Evolutionary conservation across 495 filamentous ascomycete species (phyloP).

Genomic region (Hypoxylon intermedium): DNA sequence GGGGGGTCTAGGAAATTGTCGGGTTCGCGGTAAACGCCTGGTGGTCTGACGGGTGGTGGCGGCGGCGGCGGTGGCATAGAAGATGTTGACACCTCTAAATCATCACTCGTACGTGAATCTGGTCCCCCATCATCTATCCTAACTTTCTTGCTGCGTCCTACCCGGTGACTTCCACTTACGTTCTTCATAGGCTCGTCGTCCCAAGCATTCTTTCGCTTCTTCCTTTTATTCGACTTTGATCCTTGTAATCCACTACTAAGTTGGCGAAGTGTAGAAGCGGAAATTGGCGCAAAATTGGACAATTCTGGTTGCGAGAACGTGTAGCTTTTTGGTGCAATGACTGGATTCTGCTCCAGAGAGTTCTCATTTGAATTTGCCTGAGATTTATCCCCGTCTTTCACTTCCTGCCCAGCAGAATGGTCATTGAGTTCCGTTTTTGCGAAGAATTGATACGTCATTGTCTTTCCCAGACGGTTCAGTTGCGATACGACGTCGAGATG

Average conservation of each 20-base stretch:
- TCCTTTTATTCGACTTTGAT: constrained; percentile 3
- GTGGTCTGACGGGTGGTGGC: constrained; percentile 10
- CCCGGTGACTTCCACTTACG: background rate
- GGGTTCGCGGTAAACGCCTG: constrained; percentile 39
- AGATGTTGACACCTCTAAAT: background rate
- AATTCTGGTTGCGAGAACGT: constrained; percentile 25
- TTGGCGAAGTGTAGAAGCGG: constrained; percentile 12
- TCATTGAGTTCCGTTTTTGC: constrained; percentile 26
- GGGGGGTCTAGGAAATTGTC: constrained; percentile 37
- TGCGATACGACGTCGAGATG: constrained; percentile 52
- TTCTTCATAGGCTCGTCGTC: background rate
- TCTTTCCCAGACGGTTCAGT: constrained; percentile 51
- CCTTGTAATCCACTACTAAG: constrained; percentile 1
- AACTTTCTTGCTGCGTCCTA: constrained; percentile 18
- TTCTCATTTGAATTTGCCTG: background rate
- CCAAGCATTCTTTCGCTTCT: constrained; percentile 16
- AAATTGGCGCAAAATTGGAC: constrained; percentile 16
- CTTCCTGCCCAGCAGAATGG: background rate
- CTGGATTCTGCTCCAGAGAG: background rate
- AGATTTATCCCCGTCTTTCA: background rate
- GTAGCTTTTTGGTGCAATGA: background rate
- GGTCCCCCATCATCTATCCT: constrained; percentile 1
- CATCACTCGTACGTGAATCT: background rate
- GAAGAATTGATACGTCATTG: constrained; percentile 55
- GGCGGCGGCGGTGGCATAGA: background rate